Evolutionary conservation across 1,139 yeast genomes (phyloP).

Genomic region (Blastobotrys serpentis): DNA sequence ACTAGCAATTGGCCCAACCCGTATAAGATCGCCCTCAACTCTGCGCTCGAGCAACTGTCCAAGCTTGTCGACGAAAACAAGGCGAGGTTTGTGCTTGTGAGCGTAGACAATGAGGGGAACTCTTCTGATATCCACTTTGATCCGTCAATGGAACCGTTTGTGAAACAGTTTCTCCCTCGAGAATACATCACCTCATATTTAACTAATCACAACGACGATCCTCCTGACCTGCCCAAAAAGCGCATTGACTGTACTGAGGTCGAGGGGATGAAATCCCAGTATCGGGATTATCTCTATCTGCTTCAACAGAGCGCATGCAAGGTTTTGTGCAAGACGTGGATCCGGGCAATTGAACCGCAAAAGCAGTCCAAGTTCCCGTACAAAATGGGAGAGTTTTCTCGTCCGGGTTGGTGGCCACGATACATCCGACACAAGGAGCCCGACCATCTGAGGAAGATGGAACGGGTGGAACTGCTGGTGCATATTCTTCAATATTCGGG

Average conservation of each 20-base stretch:
- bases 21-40: neutral
- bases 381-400: conserved; percentile 48
- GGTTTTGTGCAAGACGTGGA: conserved; percentile 65
- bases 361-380: conserved; percentile 68
- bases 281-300: conserved; percentile 20
- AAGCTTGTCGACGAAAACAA: conserved; percentile 13
- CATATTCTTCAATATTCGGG: conserved; percentile 41
- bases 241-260: neutral
- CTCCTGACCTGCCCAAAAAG: neutral
- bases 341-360: conserved; percentile 60
- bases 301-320: conserved; percentile 61
- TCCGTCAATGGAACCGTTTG: conserved; percentile 20
- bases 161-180: conserved; percentile 19
- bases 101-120: conserved; percentile 10
- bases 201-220: neutral
- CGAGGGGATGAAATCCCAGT: neutral
- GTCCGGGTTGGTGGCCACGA: conserved; percentile 74
- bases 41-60: conserved; percentile 18
- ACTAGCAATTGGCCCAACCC: too few species aligned
- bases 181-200: conserved; percentile 12
- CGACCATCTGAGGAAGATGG: conserved; percentile 63
- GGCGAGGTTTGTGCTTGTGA: conserved; percentile 17
- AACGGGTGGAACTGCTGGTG: conserved; percentile 51
- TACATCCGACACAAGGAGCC: conserved; percentile 65
- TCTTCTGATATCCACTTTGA: conserved; percentile 18